Percentiles rank a stretch among this genome's conserved stretches.
Conservation (phyloP, 208 protist species). For the Leishmania lainsoni region DNA sequence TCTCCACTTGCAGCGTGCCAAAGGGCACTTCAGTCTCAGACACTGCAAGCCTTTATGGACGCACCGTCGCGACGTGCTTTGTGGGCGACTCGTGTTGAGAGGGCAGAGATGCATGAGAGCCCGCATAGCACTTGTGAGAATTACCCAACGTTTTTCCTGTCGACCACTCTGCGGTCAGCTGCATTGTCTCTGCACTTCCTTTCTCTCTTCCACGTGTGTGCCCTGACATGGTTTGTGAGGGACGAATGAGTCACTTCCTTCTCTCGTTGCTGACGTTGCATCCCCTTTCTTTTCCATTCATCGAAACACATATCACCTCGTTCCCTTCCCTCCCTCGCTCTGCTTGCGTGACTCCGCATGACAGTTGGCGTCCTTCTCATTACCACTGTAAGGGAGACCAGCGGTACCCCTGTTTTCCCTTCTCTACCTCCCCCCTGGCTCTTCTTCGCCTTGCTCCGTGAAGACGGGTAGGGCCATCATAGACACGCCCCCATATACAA, state of each 20-base stretch:
- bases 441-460: not conserved
- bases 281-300: not conserved
- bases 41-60: too few species aligned
- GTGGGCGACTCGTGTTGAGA: not conserved
- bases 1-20: not conserved
- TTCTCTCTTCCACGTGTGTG: not conserved
- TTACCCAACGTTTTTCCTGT: not conserved
- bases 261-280: conserved; percentile 1
- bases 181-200: too few species aligned
- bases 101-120: not conserved
- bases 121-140: not conserved
- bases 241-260: not conserved
- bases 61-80: not conserved
- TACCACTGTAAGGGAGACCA: not conserved
- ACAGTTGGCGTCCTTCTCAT: not conserved
- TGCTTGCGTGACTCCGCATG: too few species aligned
- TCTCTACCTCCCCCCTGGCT: not conserved
- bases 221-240: not conserved
- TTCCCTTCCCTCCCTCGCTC: not conserved
- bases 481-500: not conserved
- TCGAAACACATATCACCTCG: not conserved
- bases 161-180: not conserved
- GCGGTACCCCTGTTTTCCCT: not conserved
- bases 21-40: not conserved
- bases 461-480: not conserved